Evolutionary conservation across 352 stramenopile genomes (phyloP), one percentile per base, ranked within the genome.

Genomic region (Phytophthora aleatoria): DNA sequence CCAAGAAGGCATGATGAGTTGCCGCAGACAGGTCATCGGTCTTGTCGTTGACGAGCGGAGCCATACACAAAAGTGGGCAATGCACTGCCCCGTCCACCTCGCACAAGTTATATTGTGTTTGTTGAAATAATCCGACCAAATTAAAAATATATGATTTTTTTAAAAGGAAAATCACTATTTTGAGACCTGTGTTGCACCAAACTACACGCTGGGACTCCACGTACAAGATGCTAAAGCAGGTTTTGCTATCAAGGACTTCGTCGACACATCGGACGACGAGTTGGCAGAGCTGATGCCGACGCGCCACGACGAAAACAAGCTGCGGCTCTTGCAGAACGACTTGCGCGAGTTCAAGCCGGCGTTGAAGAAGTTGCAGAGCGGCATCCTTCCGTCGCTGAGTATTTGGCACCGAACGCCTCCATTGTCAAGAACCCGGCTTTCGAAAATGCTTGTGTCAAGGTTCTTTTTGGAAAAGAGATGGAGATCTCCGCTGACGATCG

Each of bases 201-300:
- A 11, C 10, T 3, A 59, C 39, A 20, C 20, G 20, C 20, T 20
- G 20, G 20, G 20, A 20, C 20, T 58, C 39, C 7, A 50, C 39
- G 0, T 39, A 58, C 39, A 50, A 50, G 39, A 58, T 50, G 52
- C 5, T 43, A 26, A 58, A 58, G 27, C 41, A 16, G 10, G 50
- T 50, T 26, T 59, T 33, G 41, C 41, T 1, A 42, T 51, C 38
- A 58, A 41, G 38, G 27, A 58, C 26, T 39, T 20, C 51, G 9
- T 58, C 1, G 38, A 58, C 38, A 36, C 51, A n/a, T 31, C n/a
- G 24, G 27, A 54, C 10, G 45, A 50, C 6, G 36, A 50, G 31
- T 3, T 50, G 16, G 43, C 24, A 3, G 24, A 33, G 16, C 16
- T 50, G 35, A 10, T 47, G 13, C 15, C 20, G 0, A 11, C 26